These are phyloP conservation scores for Lipomyces chichibuensis DNA, from an alignment of 805 yeast species.

Conservation along the genomic window DNA sequence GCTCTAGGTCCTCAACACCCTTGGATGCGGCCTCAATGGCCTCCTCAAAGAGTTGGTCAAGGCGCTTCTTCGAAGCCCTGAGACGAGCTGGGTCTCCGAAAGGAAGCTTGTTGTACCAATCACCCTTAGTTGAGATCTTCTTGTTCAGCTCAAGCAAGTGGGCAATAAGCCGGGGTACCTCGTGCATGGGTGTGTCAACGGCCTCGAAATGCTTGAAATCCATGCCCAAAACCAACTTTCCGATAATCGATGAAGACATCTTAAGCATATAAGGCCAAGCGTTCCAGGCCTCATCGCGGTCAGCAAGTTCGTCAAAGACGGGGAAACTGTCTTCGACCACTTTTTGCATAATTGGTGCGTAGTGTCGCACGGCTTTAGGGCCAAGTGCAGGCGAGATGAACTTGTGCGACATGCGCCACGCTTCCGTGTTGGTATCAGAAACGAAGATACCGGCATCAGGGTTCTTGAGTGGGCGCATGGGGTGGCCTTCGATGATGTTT, in stretches of 20 bases:
- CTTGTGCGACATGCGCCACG: not conserved
- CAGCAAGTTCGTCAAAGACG: not conserved
- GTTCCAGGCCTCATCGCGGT: not conserved
- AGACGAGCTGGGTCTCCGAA: not conserved
- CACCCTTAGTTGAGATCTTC: not conserved
- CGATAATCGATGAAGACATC: not conserved
- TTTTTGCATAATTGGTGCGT: not conserved
- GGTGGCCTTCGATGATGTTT: not conserved
- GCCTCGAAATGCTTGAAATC: not conserved
- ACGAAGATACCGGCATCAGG: not conserved
- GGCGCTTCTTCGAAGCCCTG: not conserved
- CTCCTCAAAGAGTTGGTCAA: not conserved
- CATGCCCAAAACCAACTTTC: not conserved
- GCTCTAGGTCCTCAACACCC: not conserved
- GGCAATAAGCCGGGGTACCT: not conserved
- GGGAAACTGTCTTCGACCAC: not conserved
- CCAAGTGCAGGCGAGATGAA: not conserved
- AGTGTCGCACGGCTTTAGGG: not conserved
- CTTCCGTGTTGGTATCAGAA: not conserved
- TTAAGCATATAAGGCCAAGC: not conserved
- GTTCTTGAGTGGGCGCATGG: not conserved
- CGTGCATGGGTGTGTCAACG: not conserved
- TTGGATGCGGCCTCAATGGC: not conserved
- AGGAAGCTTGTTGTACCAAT: not conserved
- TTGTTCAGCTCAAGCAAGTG: not conserved